These are phyloP conservation scores for Nowakowskiella sp. DNA, from an alignment of 192 early-diverging fungal species.

Conservation along the genomic window DNA sequence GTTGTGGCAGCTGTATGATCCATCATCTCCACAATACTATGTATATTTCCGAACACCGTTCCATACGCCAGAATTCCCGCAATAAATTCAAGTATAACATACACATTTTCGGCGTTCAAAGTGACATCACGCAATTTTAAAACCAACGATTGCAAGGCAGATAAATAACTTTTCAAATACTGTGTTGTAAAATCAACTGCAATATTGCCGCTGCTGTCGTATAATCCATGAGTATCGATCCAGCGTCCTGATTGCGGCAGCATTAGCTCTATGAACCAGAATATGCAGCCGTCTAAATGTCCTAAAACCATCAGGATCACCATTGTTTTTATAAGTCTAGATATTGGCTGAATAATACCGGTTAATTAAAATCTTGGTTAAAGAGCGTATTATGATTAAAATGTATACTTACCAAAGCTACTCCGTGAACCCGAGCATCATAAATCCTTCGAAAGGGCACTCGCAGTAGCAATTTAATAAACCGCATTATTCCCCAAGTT, in stretches of 20 bases:
- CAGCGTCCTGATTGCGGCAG: constrained; percentile 13
- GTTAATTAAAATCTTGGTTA: constrained; percentile 4
- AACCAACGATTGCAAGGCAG: constrained; percentile 20
- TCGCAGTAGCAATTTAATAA: constrained; percentile 18
- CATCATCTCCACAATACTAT: constrained; percentile 25
- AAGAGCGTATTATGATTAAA: not conserved
- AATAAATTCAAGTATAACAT: constrained; percentile 24
- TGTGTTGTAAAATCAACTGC: constrained; percentile 15
- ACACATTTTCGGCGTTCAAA: constrained; percentile 19
- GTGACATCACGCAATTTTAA: constrained; percentile 13
- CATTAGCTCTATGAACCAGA: constrained; percentile 25
- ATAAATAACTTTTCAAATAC: constrained; percentile 19
- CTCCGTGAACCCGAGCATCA: constrained; percentile 6
- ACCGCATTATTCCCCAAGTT: constrained; percentile 16
- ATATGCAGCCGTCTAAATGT: constrained; percentile 21
- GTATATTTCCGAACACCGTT: constrained; percentile 28
- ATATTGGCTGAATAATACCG: constrained; percentile 19
- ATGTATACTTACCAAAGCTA: constrained; percentile 8
- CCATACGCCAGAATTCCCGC: constrained; percentile 25
- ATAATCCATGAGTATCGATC: constrained; percentile 13
- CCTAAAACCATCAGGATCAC: constrained; percentile 24
- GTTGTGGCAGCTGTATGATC: constrained; percentile 22
- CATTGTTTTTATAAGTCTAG: constrained; percentile 26
- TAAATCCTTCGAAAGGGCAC: constrained; percentile 16
- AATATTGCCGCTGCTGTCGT: not conserved